Base-by-base conservation (phyloP, 805 yeast species). In the Candida chilensis region DNA sequence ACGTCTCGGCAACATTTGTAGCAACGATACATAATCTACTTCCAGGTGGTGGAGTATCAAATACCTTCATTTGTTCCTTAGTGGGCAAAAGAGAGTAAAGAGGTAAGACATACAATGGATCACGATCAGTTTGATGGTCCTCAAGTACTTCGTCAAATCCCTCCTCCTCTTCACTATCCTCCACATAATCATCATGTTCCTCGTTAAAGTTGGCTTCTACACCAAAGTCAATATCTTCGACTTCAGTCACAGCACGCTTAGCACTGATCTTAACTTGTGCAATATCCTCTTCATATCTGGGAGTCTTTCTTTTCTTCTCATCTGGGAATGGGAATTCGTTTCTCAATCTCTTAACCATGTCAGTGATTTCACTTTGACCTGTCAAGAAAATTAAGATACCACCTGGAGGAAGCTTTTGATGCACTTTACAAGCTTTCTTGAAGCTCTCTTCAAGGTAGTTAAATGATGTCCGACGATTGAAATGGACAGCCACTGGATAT, bases 1-100 rank as follows among this genome's bases (percentile, higher is more conserved):
- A 87, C 0, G 99, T 92, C 52, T 92, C 99, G 0, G 99, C 99
- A 34, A 92, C 94, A 48, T 92, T 92, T 2, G 99, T 92, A 4
- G 99, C 95, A 19, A 92, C 85, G 24, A 92, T 81, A 62, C 96
- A 87, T 7, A 92, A 53, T 44, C 99, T 67, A 24, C 87, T 70
- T 4, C 94, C 95, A 16, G 61, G 57, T 3, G 98, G 98, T 2
- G 96, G 94, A 0, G 65, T 62, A 33, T 83, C 72, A 48, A 92
- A 92, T 2, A 92, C 94, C 48, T 78, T 83, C 87, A 92, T 78
- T 57, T 92, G 99, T 46, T 92, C 95, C 28, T 72, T 74, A 0
- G 97, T 87, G n/a, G 99, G 95, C 22, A 92, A 62, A 27, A 92
- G 60, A 5, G 98, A 90, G 52, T 92, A 92, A 18, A 92, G 64